Base-by-base conservation (phyloP, 768 basidiomycete species). In the Austroboletus eburneus region DNA sequence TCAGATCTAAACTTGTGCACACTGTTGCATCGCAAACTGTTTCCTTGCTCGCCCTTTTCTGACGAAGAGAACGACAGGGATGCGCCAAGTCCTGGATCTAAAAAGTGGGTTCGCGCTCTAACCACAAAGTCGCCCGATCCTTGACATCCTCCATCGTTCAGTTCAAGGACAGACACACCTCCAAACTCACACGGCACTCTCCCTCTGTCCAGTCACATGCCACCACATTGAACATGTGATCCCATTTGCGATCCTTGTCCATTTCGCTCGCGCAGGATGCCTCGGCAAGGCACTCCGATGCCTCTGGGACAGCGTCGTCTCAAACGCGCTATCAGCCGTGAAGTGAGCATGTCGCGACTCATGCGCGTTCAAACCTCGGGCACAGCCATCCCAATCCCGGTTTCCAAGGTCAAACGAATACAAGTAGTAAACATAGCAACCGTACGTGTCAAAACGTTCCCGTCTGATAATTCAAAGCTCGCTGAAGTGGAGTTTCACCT, bases 401-500 rank as follows among this genome's bases (percentile, higher is more conserved):
- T 48, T n/a, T n/a, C n/a, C n/a, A n/a, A n/a, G n/a, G n/a, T n/a
- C n/a, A n/a, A n/a, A n/a, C n/a, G n/a, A n/a, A n/a, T n/a, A n/a
- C n/a, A n/a, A n/a, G n/a, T n/a, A n/a, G n/a, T n/a, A n/a, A n/a
- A n/a, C 42, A 82, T 79, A 76, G 44, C 80, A 83, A 43, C 82
- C 80, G 17, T 88, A 89, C 57, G 79, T 5, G 72, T 87, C 61
- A 85, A 87, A 60, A 67, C 77, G 17, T 95, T 96, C 60, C 81
- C 88, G 0, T 78, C 86, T 0, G 93, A 96, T 61, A 87, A 94
- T 57, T 79, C 86, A 10, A 93, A 91, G 60, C 73, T 99, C 13
- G 96, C 94, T 4, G 96, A 99, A 65, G 97, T 97, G 94, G 95
- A 98, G 63, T 98, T 98, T 70, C 98, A 95, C 69, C 82, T 98